Percentiles rank a stretch among this genome's conserved stretches.
Evolutionary conservation across 1,284 basidiomycete genomes (phyloP).

Genomic region (Tausonia pullulans): DNA sequence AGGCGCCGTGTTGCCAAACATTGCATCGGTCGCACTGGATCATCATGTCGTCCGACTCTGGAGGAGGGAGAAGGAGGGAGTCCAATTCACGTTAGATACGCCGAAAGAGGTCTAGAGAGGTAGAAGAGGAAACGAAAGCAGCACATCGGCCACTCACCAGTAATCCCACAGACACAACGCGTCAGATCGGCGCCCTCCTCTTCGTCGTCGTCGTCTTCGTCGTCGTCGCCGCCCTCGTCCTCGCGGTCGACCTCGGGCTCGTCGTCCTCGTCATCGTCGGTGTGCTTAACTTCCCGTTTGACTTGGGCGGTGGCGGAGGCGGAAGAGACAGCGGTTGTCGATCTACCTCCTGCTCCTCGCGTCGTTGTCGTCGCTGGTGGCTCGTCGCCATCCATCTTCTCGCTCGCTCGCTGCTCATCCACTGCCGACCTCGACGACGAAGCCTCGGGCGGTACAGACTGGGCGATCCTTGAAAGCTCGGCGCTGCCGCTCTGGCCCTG

Average conservation of each 20-base stretch:
- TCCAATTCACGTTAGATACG: not conserved
- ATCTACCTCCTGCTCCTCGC: not conserved
- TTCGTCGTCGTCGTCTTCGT: slow-evolving; percentile 30
- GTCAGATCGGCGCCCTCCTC: slow-evolving; percentile 70
- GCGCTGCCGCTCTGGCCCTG: not conserved
- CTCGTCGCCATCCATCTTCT: not conserved
- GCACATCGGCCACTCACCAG: slow-evolving; percentile 45
- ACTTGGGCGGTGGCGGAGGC: no score
- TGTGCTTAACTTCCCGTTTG: not conserved
- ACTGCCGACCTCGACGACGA: no score
- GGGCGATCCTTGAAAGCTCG: no score
- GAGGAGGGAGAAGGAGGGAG: not conserved
- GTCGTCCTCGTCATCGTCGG: slow-evolving; percentile 27
- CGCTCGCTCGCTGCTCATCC: not conserved
- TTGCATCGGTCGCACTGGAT: slow-evolving; percentile 95
- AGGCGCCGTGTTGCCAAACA: slow-evolving; percentile 95
- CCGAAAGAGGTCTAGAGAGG: not conserved
- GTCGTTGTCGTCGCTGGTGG: not conserved
- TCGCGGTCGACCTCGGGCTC: not conserved
- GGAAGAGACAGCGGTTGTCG: no score
- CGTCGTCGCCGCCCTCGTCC: slow-evolving; percentile 19
- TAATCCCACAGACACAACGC: slow-evolving; percentile 84
- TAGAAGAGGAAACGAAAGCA: slow-evolving; percentile 17
- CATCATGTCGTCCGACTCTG: slow-evolving; percentile 75
- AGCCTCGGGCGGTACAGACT: no score